Conservation (phyloP, 1,284 basidiomycete genomes). For the Neolentinus lepideus region DNA sequence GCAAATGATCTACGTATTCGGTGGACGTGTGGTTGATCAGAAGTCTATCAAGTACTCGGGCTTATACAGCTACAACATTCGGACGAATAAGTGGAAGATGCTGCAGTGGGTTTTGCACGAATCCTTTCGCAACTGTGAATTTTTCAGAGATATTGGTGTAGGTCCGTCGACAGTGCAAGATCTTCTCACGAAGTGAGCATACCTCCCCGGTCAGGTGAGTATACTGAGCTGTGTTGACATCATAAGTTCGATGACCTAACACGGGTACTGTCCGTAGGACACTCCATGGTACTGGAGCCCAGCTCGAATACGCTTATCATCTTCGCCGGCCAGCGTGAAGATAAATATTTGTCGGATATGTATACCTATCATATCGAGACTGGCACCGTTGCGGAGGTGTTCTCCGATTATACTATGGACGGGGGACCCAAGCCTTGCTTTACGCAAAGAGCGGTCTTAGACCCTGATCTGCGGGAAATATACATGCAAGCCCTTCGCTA, state of each 20-base stretch:
- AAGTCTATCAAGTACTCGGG: conserved; percentile 57
- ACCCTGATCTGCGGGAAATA: conserved; percentile 54
- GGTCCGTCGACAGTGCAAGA: conserved; percentile 18
- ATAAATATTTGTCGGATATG: conserved; percentile 66
- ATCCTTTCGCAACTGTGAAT: conserved; percentile 5
- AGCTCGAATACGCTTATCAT: conserved; percentile 51
- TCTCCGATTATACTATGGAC: conserved; percentile 45
- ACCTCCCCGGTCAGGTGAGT: conserved; percentile 53
- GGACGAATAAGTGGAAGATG: conserved; percentile 53
- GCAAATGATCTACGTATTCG: conserved; percentile 73
- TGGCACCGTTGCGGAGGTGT: conserved; percentile 53
- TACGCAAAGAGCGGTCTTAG: conserved; percentile 64
- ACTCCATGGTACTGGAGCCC: conserved; percentile 73
- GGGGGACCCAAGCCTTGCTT: conserved; percentile 65
- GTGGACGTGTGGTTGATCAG: conserved; percentile 66
- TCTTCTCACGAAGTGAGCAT: conserved; percentile 20
- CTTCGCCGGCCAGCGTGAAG: conserved; percentile 63
- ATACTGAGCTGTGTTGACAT: neutral
- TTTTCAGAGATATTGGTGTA: conserved; percentile 12
- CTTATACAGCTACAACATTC: conserved; percentile 62
- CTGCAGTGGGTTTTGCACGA: conserved; percentile 44
- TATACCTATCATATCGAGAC: conserved; percentile 59
- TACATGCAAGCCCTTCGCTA: conserved; percentile 49
- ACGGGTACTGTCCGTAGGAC: conserved; percentile 34
- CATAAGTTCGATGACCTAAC: neutral